phyloP scores from a whole-genome alignment of 139 green algal species.

The Diplosphaera chodatii region DNA sequence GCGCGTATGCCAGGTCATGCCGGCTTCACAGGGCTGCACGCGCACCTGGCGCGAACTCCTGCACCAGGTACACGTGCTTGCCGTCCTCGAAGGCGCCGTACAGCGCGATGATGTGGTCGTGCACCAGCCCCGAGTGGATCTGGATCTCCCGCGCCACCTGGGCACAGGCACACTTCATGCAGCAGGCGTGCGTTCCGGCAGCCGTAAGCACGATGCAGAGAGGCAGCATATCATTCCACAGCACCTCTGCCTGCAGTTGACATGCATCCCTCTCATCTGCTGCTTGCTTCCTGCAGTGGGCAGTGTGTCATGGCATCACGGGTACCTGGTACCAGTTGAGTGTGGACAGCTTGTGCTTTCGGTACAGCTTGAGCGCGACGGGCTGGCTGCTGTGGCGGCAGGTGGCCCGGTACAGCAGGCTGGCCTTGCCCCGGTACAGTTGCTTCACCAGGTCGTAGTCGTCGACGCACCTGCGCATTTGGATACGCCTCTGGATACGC shows the following conservation, averaged over 20 bases:
- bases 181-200: too few relatives aligned
- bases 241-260: too few relatives aligned
- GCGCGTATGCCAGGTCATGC: too few relatives aligned
- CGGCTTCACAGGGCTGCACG: too few relatives aligned
- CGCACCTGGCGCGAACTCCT: slow-evolving; percentile 64
- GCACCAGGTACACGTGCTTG: slow-evolving; percentile 73
- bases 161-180: too few relatives aligned
- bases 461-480: slow-evolving; percentile 45
- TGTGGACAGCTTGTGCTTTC: slow-evolving; percentile 49
- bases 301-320: too few relatives aligned
- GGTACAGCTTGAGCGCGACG: slow-evolving; percentile 74
- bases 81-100: slow-evolving; percentile 76
- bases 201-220: too few relatives aligned
- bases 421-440: slow-evolving; percentile 69
- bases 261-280: too few relatives aligned
- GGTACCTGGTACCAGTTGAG: slow-evolving; percentile 60
- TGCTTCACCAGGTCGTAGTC: slow-evolving; percentile 64
- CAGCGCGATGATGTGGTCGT: slow-evolving; percentile 66
- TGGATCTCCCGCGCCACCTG: slow-evolving; percentile 68
- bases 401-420: slow-evolving; percentile 51
- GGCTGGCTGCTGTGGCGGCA: slow-evolving; percentile 36
- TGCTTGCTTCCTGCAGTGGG: too few relatives aligned
- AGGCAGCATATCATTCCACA: too few relatives aligned
- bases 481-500: too few relatives aligned
- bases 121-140: slow-evolving; percentile 64